Base-by-base conservation (phyloP, 2,329 filamentous ascomycete genomes). In the Penicillium sclerotiorum region DNA sequence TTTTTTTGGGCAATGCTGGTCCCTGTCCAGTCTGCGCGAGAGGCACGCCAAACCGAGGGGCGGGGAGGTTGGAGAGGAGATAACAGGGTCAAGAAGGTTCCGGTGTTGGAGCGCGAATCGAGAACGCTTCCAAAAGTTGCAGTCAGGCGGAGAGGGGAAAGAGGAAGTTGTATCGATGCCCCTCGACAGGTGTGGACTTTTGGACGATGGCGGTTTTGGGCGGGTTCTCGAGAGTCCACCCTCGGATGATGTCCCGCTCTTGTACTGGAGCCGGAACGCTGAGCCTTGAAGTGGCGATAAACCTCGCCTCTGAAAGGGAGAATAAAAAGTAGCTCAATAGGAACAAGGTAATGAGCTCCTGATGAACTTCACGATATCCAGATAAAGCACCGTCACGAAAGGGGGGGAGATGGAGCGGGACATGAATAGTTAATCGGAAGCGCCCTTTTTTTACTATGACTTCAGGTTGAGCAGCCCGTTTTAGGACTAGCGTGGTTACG, bases 101-200 rank as follows among this genome's bases (percentile, higher is more conserved):
- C 65, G 76, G 73, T 50, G 78, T 80, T 46, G 76, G 80, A 60
- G 73, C 70, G 62, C 74, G 75, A 67, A 33, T 43, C 40, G 18
- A 33, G 62, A 68, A 62, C 77, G 73, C 68, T 74, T 17, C 12
- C 75, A 33, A 17, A 33, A 9, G 8, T 43, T 12, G 2, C 20
- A 18, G 20, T 20, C 15, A 23, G 27, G 6, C 30, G 43, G 23
- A 20, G 36, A 23, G 15, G 23, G 38, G 20, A 20, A 28, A 22
- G 41, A 33, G 25, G 20, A 44, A 33, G 43, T 52, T 45, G 53
- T 76, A 74, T 66, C 74, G 73, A 65, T 77, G 77, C 74, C 79
- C 77, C 73, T 79, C 78, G 75, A 80, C 82, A 68, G 73, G 73
- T 58, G 57, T 60, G 55, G 62, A 60, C 56, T 61, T 60, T 50